Evolutionary conservation across 225 moss, liverwort and hornwort species (phyloP).

Genomic region (Rhytidiadelphus loreus): DNA sequence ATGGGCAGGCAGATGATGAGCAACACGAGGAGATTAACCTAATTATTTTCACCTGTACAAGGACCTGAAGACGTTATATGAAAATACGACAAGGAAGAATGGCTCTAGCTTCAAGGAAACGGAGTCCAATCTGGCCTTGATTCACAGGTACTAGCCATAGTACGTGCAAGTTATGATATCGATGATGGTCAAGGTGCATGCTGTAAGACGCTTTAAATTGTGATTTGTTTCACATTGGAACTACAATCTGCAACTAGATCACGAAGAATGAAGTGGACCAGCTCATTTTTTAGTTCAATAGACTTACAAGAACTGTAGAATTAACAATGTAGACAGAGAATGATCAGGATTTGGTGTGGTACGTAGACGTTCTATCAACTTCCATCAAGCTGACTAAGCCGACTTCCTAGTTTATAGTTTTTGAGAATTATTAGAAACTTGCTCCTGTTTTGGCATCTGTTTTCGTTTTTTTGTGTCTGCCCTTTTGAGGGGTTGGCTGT

Average conservation of each 20-base stretch:
- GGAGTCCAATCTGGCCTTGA: not conserved
- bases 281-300: not conserved
- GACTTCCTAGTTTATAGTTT: not conserved
- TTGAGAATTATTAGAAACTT: not conserved
- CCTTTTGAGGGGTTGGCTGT: constrained; percentile 28
- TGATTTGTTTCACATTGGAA: constrained; percentile 19
- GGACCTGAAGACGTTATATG: not conserved
- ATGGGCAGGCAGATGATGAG: not conserved
- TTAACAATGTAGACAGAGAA: not conserved
- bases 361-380: not conserved
- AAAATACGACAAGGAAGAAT: not conserved
- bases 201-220: not conserved
- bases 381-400: not conserved
- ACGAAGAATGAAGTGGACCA: not conserved
- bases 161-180: not conserved
- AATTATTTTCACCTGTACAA: not conserved
- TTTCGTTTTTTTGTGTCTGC: not conserved
- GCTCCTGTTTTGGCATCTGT: not conserved
- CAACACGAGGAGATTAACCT: not conserved
- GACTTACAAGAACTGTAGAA: not conserved
- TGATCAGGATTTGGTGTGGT: constrained; percentile 3
- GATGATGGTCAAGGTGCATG: not conserved
- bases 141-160: not conserved
- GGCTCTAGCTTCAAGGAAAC: not conserved
- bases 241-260: not conserved